Base-by-base conservation (phyloP, 140 eudicot genomes). In the Bidens hawaiensis region DNA sequence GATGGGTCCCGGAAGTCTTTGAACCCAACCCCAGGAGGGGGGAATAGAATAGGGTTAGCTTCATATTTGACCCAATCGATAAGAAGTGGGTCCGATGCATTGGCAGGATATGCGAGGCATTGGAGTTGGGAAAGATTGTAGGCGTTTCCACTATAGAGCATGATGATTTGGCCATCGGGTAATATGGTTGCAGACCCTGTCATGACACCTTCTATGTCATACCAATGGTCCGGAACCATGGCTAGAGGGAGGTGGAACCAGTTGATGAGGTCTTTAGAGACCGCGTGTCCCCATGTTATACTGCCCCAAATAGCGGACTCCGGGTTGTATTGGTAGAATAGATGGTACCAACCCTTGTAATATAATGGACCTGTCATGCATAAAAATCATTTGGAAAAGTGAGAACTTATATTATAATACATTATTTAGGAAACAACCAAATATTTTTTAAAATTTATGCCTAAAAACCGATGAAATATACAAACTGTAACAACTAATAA, bases 261-360 rank as follows among this genome's bases (percentile, higher is more conserved):
- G 64, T 68, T 72, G 47, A 78, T 73, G 47, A 78, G 25, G 19
- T 78, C 79, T 10, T 40, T 78, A n/a, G 94, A 85, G 12, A 62
- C 74, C 9, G 88, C 72, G 19, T 85, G 94, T 5, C 71, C 88
- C 94, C 94, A 85, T 8, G 68, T 28, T 24, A 85, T 75, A 31
- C 81, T 81, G 3, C 79, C 88, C 94, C 85, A 85, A 11, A 61
- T 55, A 12, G 80, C 69, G 9, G 71, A 60, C 1, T 62, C 60
- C 1, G 76, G 83, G 40, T 78, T 73, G 70, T 68, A 78, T 23
- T 78, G 80, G 15, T 78, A 78, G 70, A 78, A 73, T 22, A 78
- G 8, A 11, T 78, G 83, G 43, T 78, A 78, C 79, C 79, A 78
- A 3, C 77, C 83, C 69, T 45, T 73, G 64, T 78, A 24, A 27